Base-by-base conservation (phyloP, 1,284 basidiomycete genomes). In the Clitocybe nebularis region DNA sequence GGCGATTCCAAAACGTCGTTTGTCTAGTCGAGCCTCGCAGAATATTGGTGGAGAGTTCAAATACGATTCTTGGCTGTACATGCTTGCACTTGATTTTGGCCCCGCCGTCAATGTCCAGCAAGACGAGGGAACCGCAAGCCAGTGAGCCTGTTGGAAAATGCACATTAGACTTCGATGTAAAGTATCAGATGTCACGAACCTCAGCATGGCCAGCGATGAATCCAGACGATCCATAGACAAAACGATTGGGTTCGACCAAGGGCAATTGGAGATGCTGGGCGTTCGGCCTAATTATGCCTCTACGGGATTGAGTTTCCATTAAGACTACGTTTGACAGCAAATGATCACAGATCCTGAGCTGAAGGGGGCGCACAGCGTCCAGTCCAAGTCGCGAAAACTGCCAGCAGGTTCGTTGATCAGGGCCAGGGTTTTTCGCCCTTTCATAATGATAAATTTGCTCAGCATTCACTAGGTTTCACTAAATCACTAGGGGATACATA, bases 61-160 rank as follows among this genome's bases (percentile, higher is more conserved):
- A 21, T 45, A 52, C 2, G 48, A 54, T 7, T 36, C 43, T 19
- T 54, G 48, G 19, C 52, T 54, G 36, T 50, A 52, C 19, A 42
- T 16, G 24, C 52, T 54, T 3, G 48, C 46, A 21, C 45, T 52
- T 4, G 52, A 43, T 19, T 44, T 44, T 8, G 50, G 50, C 24
- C 26, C 45, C 37, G 52, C 43, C 11, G 46, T 50, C 11, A 48
- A 30, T 9, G 45, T 48, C 46, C 46, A 50, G 14, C 34, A 38
- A 17, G 50, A 48, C 34, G 44, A 46, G 11, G 43, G 32, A 11
- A 36, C 11, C 7, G 39, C 39, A 13, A 48, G 22, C 10, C 45
- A 21, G 25, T 43, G 47, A 30, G 46, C 44, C 48, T 50, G 20
- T 16, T 2, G 21, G 23, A 17, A 34, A 25, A 21, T 3, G 19